These are phyloP conservation scores for Lyophyllum decastes DNA, from an alignment of 768 basidiomycete species.

Conservation along the genomic window DNA sequence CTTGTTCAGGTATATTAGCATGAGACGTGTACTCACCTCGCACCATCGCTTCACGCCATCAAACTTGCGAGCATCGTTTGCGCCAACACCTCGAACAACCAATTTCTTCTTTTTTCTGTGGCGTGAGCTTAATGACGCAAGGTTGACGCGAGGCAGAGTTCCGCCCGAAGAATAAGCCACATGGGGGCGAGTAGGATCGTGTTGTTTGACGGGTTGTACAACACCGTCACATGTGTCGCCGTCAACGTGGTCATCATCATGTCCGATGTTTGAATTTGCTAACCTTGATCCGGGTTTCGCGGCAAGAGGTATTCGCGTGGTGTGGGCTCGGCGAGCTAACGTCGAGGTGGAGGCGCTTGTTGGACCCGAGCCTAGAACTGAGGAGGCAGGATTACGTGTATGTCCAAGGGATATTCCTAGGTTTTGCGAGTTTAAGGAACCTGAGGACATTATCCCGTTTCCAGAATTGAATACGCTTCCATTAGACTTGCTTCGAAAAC, in stretches of 20 bases:
- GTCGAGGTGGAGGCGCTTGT: slow-evolving; percentile 10
- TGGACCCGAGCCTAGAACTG: slow-evolving; percentile 14
- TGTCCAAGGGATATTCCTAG: slow-evolving; percentile 17
- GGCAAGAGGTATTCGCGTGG: slow-evolving; percentile 30
- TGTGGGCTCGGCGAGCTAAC: slow-evolving; percentile 8
- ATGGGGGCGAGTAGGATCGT: slow-evolving; percentile 29
- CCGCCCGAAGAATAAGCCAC: slow-evolving; percentile 36
- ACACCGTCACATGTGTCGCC: slow-evolving; percentile 20
- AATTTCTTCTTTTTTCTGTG: slow-evolving; percentile 60
- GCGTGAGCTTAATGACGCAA: slow-evolving; percentile 42
- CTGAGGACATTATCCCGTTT: slow-evolving; percentile 26
- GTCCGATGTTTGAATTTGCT: slow-evolving; percentile 18
- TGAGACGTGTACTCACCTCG: slow-evolving; percentile 47
- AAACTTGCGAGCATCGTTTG: slow-evolving; percentile 60
- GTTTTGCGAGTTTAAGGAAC: slow-evolving; percentile 30
- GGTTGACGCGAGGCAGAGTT: slow-evolving; percentile 33
- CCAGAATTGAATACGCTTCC: slow-evolving; percentile 32
- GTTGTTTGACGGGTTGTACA: slow-evolving; percentile 11
- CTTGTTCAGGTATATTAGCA: not conserved
- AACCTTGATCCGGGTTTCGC: slow-evolving; percentile 28
- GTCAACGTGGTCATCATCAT: slow-evolving; percentile 25
- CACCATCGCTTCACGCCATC: slow-evolving; percentile 77
- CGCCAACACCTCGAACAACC: slow-evolving; percentile 67
- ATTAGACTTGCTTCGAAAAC: slow-evolving; percentile 33
- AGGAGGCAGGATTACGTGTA: slow-evolving; percentile 11